Percentiles rank a stretch among this genome's conserved stretches.
These are phyloP conservation scores for Pisolithus orientalis DNA, from an alignment of 768 basidiomycete species.

Conservation along the genomic window DNA sequence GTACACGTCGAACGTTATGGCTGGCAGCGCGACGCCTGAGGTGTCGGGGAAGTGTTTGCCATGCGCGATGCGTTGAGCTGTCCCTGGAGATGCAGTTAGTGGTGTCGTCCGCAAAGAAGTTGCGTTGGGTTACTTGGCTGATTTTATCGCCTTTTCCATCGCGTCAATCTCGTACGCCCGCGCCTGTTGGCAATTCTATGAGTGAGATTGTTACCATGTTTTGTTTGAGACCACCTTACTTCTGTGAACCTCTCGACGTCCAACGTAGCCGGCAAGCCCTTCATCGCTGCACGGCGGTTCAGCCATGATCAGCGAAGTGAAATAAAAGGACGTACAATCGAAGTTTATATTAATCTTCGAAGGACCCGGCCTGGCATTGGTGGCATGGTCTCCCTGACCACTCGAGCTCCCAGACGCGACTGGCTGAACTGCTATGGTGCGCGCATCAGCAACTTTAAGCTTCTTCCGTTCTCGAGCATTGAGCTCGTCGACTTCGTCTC, in stretches of 20 bases:
- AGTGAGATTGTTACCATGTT: background rate
- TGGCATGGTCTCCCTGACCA: constrained; percentile 3
- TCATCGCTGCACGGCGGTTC: constrained; percentile 37
- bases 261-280: constrained; percentile 62
- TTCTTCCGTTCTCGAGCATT: constrained; percentile 60
- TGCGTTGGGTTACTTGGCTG: constrained; percentile 50
- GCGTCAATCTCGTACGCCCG: constrained; percentile 85
- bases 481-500: constrained; percentile 23
- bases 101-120: background rate
- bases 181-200: constrained; percentile 41
- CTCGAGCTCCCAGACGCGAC: constrained; percentile 6
- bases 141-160: constrained; percentile 84
- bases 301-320: background rate
- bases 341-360: constrained; percentile 33
- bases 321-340: constrained; percentile 32
- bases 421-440: constrained; percentile 62
- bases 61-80: constrained; percentile 72
- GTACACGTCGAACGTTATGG: constrained; percentile 89
- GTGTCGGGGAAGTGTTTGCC: constrained; percentile 91
- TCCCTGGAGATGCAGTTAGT: constrained; percentile 34
- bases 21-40: constrained; percentile 89
- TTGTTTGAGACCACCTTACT: constrained; percentile 33
- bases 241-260: constrained; percentile 88
- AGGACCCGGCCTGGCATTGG: constrained; percentile 33
- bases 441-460: constrained; percentile 53